Conservation (phyloP, 2,329 filamentous ascomycete species). For the Microcyclospora pomicola region DNA sequence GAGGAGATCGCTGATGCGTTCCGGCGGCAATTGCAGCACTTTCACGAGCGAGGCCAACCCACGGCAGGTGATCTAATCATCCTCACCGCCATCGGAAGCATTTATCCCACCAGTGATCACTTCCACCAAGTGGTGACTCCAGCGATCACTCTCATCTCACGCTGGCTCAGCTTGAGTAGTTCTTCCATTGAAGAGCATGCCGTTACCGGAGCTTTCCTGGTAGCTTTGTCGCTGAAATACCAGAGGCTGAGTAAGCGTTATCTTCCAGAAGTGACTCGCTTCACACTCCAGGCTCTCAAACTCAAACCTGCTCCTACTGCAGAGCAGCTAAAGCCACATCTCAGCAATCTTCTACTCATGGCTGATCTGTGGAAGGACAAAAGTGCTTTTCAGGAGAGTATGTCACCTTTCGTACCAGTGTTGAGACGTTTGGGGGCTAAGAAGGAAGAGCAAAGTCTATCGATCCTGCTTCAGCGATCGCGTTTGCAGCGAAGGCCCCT, state of each 20-base stretch:
- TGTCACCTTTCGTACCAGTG: constrained; percentile 39
- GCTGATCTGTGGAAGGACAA: constrained; percentile 62
- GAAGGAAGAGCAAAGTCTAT: constrained; percentile 47
- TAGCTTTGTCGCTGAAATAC: constrained; percentile 67
- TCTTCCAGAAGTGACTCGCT: constrained; percentile 77
- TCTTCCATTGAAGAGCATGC: constrained; percentile 50
- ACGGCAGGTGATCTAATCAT: constrained; percentile 61
- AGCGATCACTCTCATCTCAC: constrained; percentile 67
- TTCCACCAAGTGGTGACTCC: constrained; percentile 93
- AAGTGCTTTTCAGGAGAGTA: constrained; percentile 64
- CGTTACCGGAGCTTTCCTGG: constrained; percentile 62
- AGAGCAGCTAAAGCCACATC: constrained; percentile 31
- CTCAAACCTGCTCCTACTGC: constrained; percentile 25
- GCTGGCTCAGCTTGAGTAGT: constrained; percentile 63
- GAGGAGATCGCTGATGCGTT: constrained; percentile 66
- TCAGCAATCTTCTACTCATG: constrained; percentile 52
- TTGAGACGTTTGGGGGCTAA: constrained; percentile 21
- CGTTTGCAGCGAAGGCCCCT: constrained; percentile 60
- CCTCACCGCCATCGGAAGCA: constrained; percentile 68
- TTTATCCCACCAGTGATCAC: constrained; percentile 92
- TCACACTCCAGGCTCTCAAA: constrained; percentile 56
- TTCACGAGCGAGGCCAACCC: constrained; percentile 42
- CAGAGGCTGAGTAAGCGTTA: constrained; percentile 74
- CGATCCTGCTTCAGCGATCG: constrained; percentile 47
- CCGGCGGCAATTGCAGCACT: constrained; percentile 51